phyloP scores from a whole-genome alignment of 2,329 filamentous ascomycete species.

The Colletotrichum graminicola region DNA sequence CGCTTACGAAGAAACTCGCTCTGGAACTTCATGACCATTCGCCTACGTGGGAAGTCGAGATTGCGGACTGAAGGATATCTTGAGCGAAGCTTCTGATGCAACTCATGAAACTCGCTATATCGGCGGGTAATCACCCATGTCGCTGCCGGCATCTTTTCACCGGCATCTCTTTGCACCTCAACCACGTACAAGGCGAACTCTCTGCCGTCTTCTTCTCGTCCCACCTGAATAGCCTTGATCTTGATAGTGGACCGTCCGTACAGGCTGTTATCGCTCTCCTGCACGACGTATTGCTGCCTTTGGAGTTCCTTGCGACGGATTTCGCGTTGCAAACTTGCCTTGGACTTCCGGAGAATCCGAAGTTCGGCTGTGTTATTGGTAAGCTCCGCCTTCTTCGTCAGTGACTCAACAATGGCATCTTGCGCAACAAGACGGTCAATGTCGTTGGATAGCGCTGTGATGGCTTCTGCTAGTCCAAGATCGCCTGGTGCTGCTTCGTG shows the following conservation, averaged over 20 bases:
- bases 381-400: conserved; percentile 93
- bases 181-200: conserved; percentile 95
- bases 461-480: conserved; percentile 91
- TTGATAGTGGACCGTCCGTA: conserved; percentile 91
- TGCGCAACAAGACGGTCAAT: conserved; percentile 91
- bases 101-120: conserved; percentile 96
- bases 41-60: conserved; percentile 90
- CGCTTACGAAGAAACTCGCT: conserved; percentile 95
- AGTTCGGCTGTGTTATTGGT: conserved; percentile 97
- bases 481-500: conserved; percentile 96
- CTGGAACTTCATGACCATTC: conserved; percentile 96
- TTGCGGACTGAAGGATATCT: conserved; percentile 89
- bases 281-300: conserved; percentile 94
- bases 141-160: conserved; percentile 96
- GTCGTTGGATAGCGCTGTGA: conserved; percentile 86
- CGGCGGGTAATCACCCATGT: conserved; percentile 92
- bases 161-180: conserved; percentile 89
- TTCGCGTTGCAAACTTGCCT: conserved; percentile 91
- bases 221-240: conserved; percentile 94
- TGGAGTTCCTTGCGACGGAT: conserved; percentile 95
- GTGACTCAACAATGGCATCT: conserved; percentile 89
- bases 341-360: conserved; percentile 92
- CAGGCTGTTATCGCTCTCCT: conserved; percentile 97
- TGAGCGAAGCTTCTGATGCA: conserved; percentile 88
- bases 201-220: conserved; percentile 89